Conservation (phyloP, 2,329 filamentous ascomycete genomes). For the Penicillium glabrum region DNA sequence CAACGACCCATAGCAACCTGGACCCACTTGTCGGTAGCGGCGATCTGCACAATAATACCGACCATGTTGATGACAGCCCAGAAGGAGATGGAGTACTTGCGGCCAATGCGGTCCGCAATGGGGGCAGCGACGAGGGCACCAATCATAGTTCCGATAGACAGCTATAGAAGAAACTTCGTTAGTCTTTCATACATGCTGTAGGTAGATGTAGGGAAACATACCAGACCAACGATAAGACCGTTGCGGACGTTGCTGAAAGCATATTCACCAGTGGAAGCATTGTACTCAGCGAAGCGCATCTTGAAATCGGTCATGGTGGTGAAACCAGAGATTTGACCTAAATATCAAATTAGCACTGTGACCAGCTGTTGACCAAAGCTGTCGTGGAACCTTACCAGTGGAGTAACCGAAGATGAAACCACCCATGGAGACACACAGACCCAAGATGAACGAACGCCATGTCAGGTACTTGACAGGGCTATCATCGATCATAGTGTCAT, state of each 20-base stretch:
- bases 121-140: slow-evolving; percentile 45
- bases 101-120: slow-evolving; percentile 46
- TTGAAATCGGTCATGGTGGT: slow-evolving; percentile 49
- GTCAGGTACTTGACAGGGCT: slow-evolving; percentile 46
- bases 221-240: slow-evolving; percentile 47
- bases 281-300: slow-evolving; percentile 38
- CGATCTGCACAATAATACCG: slow-evolving; percentile 49
- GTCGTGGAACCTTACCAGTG: slow-evolving; percentile 33
- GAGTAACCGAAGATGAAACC: slow-evolving; percentile 50
- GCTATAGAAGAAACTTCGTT: slow-evolving; percentile 21
- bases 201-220: slow-evolving; percentile 15
- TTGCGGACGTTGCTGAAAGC: slow-evolving; percentile 46
- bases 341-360: background rate
- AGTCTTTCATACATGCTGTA: background rate
- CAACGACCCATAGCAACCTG: slow-evolving; percentile 48
- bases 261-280: slow-evolving; percentile 32
- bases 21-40: slow-evolving; percentile 42
- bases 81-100: slow-evolving; percentile 46
- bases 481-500: slow-evolving; percentile 36
- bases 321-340: slow-evolving; percentile 47
- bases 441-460: slow-evolving; percentile 44
- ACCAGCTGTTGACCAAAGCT: background rate
- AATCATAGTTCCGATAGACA: slow-evolving; percentile 47
- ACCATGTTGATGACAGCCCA: slow-evolving; percentile 48
- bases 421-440: slow-evolving; percentile 49